A percentile compares a stretch with the other conserved stretches of the same genome.
These are phyloP conservation scores for Prunus salicina DNA, from an alignment of 306 rosid genomes.

Conservation along the genomic window DNA sequence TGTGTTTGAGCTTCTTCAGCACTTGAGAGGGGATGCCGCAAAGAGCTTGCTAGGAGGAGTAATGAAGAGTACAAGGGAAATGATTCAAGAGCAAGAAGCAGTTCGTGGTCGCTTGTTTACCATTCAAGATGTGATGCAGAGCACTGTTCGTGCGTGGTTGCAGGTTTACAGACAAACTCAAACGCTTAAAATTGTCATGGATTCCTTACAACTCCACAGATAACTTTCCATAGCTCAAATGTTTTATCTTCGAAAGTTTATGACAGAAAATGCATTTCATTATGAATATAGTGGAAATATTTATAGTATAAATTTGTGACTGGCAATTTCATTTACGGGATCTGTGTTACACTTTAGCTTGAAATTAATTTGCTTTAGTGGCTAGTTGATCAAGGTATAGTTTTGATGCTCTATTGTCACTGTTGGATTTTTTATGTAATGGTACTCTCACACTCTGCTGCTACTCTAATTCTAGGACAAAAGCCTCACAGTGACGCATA, in stretches of 20 bases:
- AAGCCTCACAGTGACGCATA: slow-evolving; percentile 65
- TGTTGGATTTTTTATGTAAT: not conserved
- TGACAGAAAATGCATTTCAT: not conserved
- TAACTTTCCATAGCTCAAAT: not conserved
- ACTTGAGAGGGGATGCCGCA: slow-evolving; percentile 49
- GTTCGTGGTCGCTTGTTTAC: slow-evolving; percentile 67
- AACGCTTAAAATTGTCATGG: not conserved
- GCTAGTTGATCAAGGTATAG: not conserved
- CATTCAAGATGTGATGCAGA: slow-evolving; percentile 79
- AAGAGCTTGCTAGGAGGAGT: slow-evolving; percentile 47
- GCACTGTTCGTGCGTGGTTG: slow-evolving; percentile 65
- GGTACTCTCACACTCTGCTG: not conserved
- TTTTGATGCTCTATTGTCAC: not conserved
- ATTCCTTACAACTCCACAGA: not conserved
- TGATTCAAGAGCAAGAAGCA: slow-evolving; percentile 77
- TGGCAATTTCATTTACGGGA: not conserved
- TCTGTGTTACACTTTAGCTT: not conserved
- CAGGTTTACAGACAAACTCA: slow-evolving; percentile 41
- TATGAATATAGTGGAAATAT: not conserved
- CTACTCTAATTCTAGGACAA: slow-evolving; percentile 44
- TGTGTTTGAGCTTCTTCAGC: slow-evolving; percentile 67
- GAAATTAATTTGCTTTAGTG: not conserved
- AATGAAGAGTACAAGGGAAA: slow-evolving; percentile 50
- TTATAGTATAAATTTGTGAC: not conserved
- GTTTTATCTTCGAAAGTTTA: slow-evolving; percentile 2